A percentile compares a stretch with the other conserved stretches of the same genome.
Conservation (phyloP, 2,329 filamentous ascomycete species). For the Apiospora saccharicola region DNA sequence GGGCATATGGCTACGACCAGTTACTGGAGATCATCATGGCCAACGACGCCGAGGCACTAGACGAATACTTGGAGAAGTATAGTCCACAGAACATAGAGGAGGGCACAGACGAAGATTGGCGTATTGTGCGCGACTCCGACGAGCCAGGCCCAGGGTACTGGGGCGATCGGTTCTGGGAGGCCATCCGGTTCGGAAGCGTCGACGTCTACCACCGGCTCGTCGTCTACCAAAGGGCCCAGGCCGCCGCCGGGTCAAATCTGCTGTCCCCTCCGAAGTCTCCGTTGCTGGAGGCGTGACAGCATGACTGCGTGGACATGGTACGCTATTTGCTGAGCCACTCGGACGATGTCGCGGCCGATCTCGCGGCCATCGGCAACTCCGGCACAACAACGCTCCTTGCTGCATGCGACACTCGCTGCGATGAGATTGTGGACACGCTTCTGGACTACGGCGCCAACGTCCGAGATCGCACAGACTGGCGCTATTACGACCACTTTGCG, state of each 20-base stretch:
- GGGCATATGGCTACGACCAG: background rate
- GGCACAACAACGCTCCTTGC: background rate
- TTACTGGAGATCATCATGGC: background rate
- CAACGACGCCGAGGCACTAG: conserved; percentile 1
- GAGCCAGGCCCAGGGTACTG: background rate
- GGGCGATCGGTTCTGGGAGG: background rate
- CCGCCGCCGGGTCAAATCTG: background rate
- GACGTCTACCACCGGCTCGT: background rate
- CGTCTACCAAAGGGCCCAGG: background rate
- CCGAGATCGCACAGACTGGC: background rate
- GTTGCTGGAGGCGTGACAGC: background rate
- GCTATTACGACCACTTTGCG: background rate
- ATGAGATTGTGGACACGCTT: background rate
- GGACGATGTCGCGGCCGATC: background rate
- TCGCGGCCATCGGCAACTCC: background rate
- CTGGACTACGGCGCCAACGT: background rate
- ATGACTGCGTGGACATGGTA: background rate
- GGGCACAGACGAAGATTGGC: too few species aligned
- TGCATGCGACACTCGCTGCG: background rate
- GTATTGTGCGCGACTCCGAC: background rate
- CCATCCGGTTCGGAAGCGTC: background rate
- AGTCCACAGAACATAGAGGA: background rate
- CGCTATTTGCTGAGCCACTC: background rate
- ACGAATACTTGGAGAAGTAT: background rate
- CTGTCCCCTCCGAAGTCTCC: background rate